A percentile compares a stretch with the other conserved stretches of the same genome.
These are phyloP conservation scores for Petunia secreta DNA, from an alignment of 257 asterid genomes.

Conservation along the genomic window DNA sequence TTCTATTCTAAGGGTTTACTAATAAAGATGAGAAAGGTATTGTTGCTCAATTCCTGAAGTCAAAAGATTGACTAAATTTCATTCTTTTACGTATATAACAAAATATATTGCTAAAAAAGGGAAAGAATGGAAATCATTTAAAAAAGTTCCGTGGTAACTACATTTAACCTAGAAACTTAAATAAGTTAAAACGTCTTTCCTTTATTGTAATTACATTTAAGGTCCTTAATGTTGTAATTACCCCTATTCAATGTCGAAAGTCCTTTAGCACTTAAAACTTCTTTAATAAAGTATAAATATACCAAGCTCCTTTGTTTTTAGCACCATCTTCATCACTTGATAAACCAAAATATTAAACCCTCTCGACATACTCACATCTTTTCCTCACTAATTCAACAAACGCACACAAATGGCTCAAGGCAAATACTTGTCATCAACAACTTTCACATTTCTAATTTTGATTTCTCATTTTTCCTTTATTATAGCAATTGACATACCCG, in stretches of 20 bases:
- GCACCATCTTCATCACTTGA: not conserved
- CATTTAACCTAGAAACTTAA: too few species aligned
- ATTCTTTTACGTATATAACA: too few species aligned
- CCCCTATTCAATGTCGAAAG: not conserved
- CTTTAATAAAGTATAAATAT: too few species aligned
- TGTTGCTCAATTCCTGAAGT: too few species aligned
- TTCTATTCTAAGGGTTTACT: too few species aligned
- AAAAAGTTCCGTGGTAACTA: too few species aligned
- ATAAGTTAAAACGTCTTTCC: not conserved
- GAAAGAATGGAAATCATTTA: too few species aligned
- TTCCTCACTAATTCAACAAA: not conserved
- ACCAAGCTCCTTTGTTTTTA: not conserved
- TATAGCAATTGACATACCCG: not conserved
- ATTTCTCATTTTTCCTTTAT: conserved; percentile 15
- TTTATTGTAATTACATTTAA: not conserved
- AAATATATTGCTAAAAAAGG: too few species aligned
- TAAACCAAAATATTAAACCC: not conserved
- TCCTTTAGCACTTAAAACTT: not conserved
- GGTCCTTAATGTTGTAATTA: not conserved
- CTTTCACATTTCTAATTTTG: conserved; percentile 4
- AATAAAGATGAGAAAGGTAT: too few species aligned
- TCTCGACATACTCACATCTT: not conserved
- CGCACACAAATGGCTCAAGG: not conserved
- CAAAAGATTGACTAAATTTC: too few species aligned
- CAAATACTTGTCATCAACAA: conserved; percentile 4